These are phyloP conservation scores for Fraxinus excelsior DNA, from an alignment of 257 asterid genomes.

Conservation along the genomic window DNA sequence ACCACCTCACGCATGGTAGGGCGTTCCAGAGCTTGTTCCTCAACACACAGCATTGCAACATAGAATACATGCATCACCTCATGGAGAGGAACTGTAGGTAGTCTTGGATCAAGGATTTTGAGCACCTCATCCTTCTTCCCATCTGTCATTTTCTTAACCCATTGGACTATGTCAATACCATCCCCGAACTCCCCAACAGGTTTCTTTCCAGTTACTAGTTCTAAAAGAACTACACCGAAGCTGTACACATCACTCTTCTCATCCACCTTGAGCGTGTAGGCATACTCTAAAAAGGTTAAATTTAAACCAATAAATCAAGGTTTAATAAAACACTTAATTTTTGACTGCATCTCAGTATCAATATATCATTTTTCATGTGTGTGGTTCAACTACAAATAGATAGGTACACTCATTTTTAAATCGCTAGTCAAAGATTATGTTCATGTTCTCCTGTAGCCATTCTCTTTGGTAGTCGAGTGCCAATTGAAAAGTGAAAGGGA, in stretches of 20 bases:
- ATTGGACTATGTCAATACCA: constrained; percentile 95
- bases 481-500: constrained; percentile 29
- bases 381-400: not conserved
- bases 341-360: too few relatives aligned
- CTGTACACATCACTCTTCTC: constrained; percentile 99
- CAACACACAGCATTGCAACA: constrained; percentile 94
- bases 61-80: constrained; percentile 92
- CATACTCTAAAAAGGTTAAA: constrained; percentile 58
- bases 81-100: constrained; percentile 70
- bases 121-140: constrained; percentile 83
- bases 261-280: constrained; percentile 93
- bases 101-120: constrained; percentile 79
- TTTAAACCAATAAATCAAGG: not conserved
- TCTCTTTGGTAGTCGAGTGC: constrained; percentile 33
- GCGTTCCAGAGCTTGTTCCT: constrained; percentile 90
- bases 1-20: constrained; percentile 98
- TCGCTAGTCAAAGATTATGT: not conserved
- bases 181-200: constrained; percentile 98
- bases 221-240: constrained; percentile 88
- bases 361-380: not conserved
- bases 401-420: not conserved
- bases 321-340: too few relatives aligned
- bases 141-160: constrained; percentile 85
- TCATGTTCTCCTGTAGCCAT: constrained; percentile 30
- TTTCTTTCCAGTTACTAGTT: constrained; percentile 76